A percentile compares a stretch with the other conserved stretches of the same genome.
These are phyloP conservation scores for Chenopodium quinoa DNA, from an alignment of 148 eudicot genomes.

Conservation along the genomic window DNA sequence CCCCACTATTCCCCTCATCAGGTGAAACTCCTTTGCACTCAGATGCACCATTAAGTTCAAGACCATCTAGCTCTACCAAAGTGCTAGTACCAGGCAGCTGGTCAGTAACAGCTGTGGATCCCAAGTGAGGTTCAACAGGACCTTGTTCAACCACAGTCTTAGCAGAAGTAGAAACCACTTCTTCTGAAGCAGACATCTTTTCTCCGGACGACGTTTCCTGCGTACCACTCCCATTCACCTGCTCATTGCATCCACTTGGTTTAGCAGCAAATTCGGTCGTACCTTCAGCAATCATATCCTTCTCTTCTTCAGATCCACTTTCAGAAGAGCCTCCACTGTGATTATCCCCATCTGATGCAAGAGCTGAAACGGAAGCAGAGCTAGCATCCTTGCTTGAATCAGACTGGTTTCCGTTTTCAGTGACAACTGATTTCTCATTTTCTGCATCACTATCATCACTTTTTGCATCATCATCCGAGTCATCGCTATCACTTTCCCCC, in stretches of 20 bases:
- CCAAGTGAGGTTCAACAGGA: neutral
- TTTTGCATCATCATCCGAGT: slow-evolving; percentile 40
- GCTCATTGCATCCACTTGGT: slow-evolving; percentile 31
- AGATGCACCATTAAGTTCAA: slow-evolving; percentile 28
- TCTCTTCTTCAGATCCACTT: slow-evolving; percentile 66
- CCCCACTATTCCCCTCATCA: slow-evolving; percentile 28
- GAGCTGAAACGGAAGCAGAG: slow-evolving; percentile 50
- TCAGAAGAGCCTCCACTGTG: slow-evolving; percentile 39
- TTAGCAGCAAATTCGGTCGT: slow-evolving; percentile 26
- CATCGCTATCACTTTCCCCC: slow-evolving; percentile 69
- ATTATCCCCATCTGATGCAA: slow-evolving; percentile 33
- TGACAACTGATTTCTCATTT: slow-evolving; percentile 56
- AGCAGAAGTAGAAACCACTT: slow-evolving; percentile 17
- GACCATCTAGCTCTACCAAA: neutral
- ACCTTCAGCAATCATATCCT: slow-evolving; percentile 29
- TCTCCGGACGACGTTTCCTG: slow-evolving; percentile 19
- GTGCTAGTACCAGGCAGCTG: slow-evolving; percentile 6
- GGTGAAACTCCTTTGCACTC: slow-evolving; percentile 22
- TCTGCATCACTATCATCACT: slow-evolving; percentile 50
- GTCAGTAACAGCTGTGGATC: slow-evolving; percentile 11
- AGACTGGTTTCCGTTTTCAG: slow-evolving; percentile 46
- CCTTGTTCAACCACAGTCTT: slow-evolving; percentile 16
- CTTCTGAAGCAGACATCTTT: slow-evolving; percentile 21
- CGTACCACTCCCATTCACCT: slow-evolving; percentile 17
- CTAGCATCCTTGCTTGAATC: slow-evolving; percentile 59